These are phyloP conservation scores for Chaetomiaceae sp. DNA, from an alignment of 2,329 filamentous ascomycete species.

Conservation along the genomic window DNA sequence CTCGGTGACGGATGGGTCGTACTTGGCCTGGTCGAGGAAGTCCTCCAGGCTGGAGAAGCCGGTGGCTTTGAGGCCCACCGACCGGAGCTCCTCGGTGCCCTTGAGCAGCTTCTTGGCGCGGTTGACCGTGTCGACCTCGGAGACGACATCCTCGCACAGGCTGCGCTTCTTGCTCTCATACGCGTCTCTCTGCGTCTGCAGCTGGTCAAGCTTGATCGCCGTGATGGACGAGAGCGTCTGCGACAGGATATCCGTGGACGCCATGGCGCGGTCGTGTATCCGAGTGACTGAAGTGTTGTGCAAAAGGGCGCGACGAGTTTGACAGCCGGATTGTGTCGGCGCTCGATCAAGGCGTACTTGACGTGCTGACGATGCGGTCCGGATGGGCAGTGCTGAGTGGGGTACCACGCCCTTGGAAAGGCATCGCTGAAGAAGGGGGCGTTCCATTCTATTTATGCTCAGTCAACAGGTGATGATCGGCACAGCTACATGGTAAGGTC, in stretches of 20 bases:
- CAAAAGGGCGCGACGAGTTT: background rate
- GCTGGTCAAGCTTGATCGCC: conserved; percentile 49
- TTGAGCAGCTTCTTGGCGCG: conserved; percentile 31
- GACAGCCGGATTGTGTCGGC: background rate
- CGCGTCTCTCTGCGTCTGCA: conserved; percentile 43
- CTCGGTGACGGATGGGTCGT: conserved; percentile 47
- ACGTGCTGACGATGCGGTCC: background rate
- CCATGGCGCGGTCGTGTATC: conserved; percentile 23
- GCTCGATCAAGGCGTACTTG: background rate
- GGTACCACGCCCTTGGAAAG: background rate
- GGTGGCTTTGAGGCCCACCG: conserved; percentile 26
- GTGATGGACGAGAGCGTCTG: conserved; percentile 51
- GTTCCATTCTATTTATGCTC: conserved; percentile 3
- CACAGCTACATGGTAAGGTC: no score
- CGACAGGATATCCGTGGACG: conserved; percentile 37
- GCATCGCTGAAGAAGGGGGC: background rate
- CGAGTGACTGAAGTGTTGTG: background rate
- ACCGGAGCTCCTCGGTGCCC: conserved; percentile 31
- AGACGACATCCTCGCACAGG: conserved; percentile 31
- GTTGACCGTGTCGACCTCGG: conserved; percentile 25
- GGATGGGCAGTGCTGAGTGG: background rate
- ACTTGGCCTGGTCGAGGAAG: conserved; percentile 46
- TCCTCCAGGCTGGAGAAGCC: conserved; percentile 37
- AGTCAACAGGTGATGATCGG: background rate
- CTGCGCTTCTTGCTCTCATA: conserved; percentile 43